Percentiles rank a stretch among this genome's conserved stretches.
Evolutionary conservation across 768 basidiomycete genomes (phyloP).

Genomic region (Xanthoconium purpureum): DNA sequence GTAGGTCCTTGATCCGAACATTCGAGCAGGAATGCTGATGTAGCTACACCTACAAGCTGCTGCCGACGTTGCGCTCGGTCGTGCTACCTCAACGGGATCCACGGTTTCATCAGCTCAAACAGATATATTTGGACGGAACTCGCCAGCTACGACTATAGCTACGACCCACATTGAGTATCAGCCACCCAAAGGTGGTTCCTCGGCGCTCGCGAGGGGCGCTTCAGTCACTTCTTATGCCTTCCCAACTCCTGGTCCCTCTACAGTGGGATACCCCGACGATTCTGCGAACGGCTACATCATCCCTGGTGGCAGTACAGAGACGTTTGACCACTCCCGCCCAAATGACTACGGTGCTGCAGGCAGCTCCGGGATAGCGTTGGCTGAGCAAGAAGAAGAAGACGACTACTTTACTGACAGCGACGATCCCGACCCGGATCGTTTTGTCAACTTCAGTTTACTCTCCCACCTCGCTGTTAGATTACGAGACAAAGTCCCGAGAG

Average conservation of each 20-base stretch:
- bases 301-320: conserved; percentile 25
- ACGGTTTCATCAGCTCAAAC: conserved; percentile 28
- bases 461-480: conserved; percentile 87
- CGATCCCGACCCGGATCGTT: conserved; percentile 70
- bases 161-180: conserved; percentile 23
- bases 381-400: conserved; percentile 28
- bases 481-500: conserved; percentile 84
- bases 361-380: conserved; percentile 17
- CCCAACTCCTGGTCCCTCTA: conserved; percentile 24
- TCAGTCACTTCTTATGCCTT: conserved; percentile 19
- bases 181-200: conserved; percentile 13
- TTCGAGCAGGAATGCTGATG: conserved; percentile 2
- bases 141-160: conserved; percentile 25
- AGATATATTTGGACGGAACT: conserved; percentile 23
- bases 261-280: conserved; percentile 16
- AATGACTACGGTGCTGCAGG: conserved; percentile 19
- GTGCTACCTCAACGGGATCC: conserved; percentile 29
- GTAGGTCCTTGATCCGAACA: conserved; percentile 18
- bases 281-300: conserved; percentile 19
- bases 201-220: conserved; percentile 10
- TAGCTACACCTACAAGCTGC: conserved; percentile 15
- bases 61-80: conserved; percentile 18
- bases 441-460: conserved; percentile 85
- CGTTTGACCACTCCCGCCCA: conserved; percentile 23
- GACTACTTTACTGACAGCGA: conserved; percentile 42